Conservation (phyloP, 495 filamentous ascomycete genomes). For the Annulohypoxylon stygium region DNA sequence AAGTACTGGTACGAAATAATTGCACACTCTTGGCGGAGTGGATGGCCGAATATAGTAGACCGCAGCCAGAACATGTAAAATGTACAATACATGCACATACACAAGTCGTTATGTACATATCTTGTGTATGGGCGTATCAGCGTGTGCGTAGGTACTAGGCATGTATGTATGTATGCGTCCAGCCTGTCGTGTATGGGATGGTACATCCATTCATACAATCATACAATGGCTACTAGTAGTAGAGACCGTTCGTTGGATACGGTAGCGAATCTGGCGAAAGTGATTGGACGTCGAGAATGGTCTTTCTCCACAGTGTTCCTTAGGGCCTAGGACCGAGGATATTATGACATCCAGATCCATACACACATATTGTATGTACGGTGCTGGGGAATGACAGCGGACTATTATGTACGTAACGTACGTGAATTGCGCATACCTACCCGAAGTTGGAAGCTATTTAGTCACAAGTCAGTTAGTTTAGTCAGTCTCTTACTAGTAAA, state of each 20-base stretch:
- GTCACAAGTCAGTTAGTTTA: constrained; percentile 5
- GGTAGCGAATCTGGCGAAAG: constrained; percentile 38
- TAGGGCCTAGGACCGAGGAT: constrained; percentile 30
- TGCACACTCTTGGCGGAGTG: constrained; percentile 42
- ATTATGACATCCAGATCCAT: constrained; percentile 19
- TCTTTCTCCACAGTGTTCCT: constrained; percentile 37
- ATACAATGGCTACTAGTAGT: not conserved
- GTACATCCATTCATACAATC: not conserved
- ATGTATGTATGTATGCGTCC: constrained; percentile 4
- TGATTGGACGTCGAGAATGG: constrained; percentile 30
- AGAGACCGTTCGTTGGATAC: constrained; percentile 37
- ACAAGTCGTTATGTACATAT: constrained; percentile 1
- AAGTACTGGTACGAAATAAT: constrained; percentile 34
- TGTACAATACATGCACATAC: constrained; percentile 11
- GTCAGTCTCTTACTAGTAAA: constrained; percentile 3
- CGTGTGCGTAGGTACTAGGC: not conserved
- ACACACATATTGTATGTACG: constrained; percentile 22
- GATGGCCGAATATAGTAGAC: constrained; percentile 46
- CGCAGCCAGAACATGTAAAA: constrained; percentile 10
- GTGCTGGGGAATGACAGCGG: constrained; percentile 23
- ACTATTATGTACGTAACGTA: constrained; percentile 32
- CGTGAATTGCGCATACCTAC: constrained; percentile 39
- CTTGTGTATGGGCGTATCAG: not conserved
- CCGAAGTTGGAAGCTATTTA: constrained; percentile 18
- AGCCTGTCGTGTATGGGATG: not conserved